Evolutionary conservation across 257 asterid species (phyloP).

Genomic region (Solanum chiquidenum): DNA sequence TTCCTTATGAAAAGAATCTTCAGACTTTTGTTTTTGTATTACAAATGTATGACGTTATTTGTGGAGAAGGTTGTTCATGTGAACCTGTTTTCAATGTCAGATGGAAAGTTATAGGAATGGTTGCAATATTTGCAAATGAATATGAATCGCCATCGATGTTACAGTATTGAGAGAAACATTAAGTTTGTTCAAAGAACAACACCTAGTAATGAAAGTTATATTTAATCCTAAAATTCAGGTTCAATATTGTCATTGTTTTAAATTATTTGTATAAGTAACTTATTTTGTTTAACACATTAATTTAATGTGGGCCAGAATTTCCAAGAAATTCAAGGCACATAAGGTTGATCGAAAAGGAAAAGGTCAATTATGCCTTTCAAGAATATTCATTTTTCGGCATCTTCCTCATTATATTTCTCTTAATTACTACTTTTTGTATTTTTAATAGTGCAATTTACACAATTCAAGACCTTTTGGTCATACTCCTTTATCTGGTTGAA

Average conservation of each 20-base stretch:
- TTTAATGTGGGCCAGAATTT: background rate
- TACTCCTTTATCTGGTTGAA: no score
- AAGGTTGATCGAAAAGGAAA: background rate
- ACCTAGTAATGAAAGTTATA: background rate
- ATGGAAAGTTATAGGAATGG: background rate
- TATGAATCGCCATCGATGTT: background rate
- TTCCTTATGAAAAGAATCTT: background rate
- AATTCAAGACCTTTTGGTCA: no score
- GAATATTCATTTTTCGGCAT: background rate
- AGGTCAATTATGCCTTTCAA: background rate
- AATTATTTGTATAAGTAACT: background rate
- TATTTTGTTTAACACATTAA: background rate
- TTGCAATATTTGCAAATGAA: background rate
- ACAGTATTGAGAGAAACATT: background rate
- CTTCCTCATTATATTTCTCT: background rate
- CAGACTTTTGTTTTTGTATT: background rate
- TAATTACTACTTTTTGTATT: no score
- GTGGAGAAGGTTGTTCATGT: background rate
- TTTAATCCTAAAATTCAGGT: background rate
- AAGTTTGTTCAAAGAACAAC: background rate
- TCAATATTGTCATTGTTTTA: background rate
- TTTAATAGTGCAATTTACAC: no score
- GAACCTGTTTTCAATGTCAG: background rate
- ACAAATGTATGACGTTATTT: no score
- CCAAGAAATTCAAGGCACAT: background rate